Base-by-base conservation (phyloP, 495 filamentous ascomycete genomes). In the Neurospora sp. region DNA sequence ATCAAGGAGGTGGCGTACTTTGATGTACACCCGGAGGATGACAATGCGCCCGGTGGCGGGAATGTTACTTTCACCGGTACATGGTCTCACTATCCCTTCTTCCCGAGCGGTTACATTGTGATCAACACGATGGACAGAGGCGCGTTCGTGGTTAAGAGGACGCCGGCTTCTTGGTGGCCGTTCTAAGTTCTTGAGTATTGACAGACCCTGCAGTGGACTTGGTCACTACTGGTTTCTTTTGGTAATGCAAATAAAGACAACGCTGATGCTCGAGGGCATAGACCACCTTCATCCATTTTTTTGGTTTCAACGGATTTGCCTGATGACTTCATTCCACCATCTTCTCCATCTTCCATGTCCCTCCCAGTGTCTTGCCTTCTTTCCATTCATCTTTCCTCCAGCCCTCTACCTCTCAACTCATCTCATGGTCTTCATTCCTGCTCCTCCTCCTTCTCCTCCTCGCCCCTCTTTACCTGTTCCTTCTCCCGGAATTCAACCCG, bases 41-140 rank as follows among this genome's bases (percentile, higher is more conserved):
- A 89, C 73, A 72, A 70, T 18, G 78, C 79, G n/a, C 83, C 83
- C 0, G 75, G 75, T 3, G 79, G 79, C 0, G 79, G 79, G 0
- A 69, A 79, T 1, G 61, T 87, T 14, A 81, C 85, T 8, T 89
- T 88, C 72, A 76, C 83, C 1, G 88, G 88, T 3, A 84, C 82
- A 2, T 89, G 87, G 87, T 80, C 78, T 70, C 80, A 80, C 41
- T 88, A 87, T 76, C 82, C 85, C 3, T 82, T 81, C 69, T 88
- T 89, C 72, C 82, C 83, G 75, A 83, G 80, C 20, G 87, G 87
- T 18, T 85, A 79, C 72, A 83, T 89, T 40, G 77, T 88, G 5
- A 73, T 89, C 27, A 89, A 89, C 72, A 87, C 85, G 1, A 88
- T 88, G 73, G 87, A 88, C 75, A 73, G 87, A 4, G 87, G 87